A percentile compares a stretch with the other conserved stretches of the same genome.
Conservation (phyloP, 179 eudicot species). For the Spinacia oleracea region DNA sequence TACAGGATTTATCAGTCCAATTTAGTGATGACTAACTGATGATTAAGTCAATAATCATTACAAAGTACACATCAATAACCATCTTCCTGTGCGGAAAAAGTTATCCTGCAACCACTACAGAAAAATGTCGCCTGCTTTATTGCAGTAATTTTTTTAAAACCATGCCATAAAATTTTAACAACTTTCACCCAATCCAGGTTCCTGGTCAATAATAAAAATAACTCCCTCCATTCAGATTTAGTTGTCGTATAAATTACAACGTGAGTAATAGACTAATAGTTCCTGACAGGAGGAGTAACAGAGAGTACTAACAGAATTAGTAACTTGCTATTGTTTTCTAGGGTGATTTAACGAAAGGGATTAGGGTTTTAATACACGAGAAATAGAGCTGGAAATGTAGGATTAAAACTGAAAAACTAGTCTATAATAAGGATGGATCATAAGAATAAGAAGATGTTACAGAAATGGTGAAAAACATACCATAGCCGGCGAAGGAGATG, state of each 20-base stretch:
- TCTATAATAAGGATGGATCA: not conserved
- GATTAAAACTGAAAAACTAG: not conserved
- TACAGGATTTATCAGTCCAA: too few species aligned
- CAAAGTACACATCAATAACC: too few species aligned
- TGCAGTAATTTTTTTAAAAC: not conserved
- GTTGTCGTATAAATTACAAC: too few species aligned
- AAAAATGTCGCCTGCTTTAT: not conserved
- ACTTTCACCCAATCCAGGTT: not conserved
- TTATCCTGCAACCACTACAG: not conserved
- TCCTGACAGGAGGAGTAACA: too few species aligned
- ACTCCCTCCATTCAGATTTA: too few species aligned
- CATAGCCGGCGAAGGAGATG: conserved; percentile 7
- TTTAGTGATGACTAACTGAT: too few species aligned
- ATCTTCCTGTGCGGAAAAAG: not conserved
- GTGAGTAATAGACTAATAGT: too few species aligned
- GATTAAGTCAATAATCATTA: too few species aligned
- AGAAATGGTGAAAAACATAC: conserved; percentile 14
- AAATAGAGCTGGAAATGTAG: not conserved
- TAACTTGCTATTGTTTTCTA: not conserved
- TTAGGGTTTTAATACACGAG: not conserved
- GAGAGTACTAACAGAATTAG: too few species aligned
- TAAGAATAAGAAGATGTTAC: not conserved
- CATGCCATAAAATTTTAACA: not conserved
- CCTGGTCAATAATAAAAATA: too few species aligned
- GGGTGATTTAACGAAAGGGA: not conserved